Conservation (phyloP, 495 filamentous ascomycete species). For the Pyronema domesticum region DNA sequence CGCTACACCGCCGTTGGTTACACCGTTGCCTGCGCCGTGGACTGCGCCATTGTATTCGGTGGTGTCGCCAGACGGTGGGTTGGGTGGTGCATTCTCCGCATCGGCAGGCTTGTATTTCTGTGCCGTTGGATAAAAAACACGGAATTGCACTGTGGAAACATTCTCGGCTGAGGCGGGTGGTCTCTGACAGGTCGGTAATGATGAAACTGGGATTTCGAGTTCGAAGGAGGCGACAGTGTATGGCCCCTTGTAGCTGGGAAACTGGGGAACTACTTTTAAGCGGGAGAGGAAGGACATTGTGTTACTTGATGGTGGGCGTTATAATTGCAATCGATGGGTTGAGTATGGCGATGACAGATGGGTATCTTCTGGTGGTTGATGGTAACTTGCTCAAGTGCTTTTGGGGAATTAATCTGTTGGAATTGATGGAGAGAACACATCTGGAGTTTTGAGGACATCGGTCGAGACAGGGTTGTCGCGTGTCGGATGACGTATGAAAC, state of each 20-base stretch:
- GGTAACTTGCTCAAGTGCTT: too few relatives aligned
- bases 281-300: constrained; percentile 18
- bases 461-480: neutral
- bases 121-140: constrained; percentile 55
- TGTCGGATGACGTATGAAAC: neutral
- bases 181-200: constrained; percentile 33
- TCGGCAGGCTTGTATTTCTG: constrained; percentile 2
- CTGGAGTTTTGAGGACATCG: neutral
- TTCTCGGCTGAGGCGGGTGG: constrained; percentile 30
- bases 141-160: constrained; percentile 50
- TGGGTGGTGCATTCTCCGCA: neutral
- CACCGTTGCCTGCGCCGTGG: neutral
- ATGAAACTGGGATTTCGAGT: constrained; percentile 48
- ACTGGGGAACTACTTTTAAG: constrained; percentile 33
- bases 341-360: too few relatives aligned
- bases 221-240: constrained; percentile 59
- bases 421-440: neutral
- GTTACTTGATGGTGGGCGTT: neutral
- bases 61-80: neutral
- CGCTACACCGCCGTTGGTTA: neutral
- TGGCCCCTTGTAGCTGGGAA: constrained; percentile 52
- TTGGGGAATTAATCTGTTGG: too few relatives aligned
- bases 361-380: too few relatives aligned
- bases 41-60: neutral
- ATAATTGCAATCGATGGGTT: neutral